Evolutionary conservation across 176 grass and related monocot species (phyloP).

Genomic region (Dactylis glomerata): DNA sequence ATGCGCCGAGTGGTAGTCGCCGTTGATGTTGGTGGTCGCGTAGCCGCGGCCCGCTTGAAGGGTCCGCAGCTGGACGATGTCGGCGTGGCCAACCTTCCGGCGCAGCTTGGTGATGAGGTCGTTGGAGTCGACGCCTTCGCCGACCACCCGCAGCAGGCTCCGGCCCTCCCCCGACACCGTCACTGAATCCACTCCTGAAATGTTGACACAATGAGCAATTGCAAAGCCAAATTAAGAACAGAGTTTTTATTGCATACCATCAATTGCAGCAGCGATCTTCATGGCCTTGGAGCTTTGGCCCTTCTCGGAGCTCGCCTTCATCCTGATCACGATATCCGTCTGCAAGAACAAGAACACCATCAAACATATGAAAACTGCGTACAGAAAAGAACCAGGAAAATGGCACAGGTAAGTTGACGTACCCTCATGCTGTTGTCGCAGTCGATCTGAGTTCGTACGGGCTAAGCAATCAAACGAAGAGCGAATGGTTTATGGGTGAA

Average conservation of each 20-base stretch:
- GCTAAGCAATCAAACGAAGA: background rate
- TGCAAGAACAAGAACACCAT: background rate
- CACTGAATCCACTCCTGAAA: slow-evolving; percentile 44
- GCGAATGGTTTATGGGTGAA: background rate
- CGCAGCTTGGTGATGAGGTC: slow-evolving; percentile 35
- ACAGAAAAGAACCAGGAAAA: background rate
- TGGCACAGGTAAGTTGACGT: background rate
- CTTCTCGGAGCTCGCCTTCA: slow-evolving; percentile 24
- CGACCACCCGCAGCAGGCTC: slow-evolving; percentile 37
- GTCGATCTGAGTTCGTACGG: background rate
- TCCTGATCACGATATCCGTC: slow-evolving; percentile 41
- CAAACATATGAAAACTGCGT: no score
- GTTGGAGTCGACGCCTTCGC: slow-evolving; percentile 48
- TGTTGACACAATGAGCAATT: background rate
- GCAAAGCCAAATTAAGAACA: background rate
- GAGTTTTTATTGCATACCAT: background rate
- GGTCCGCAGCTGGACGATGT: slow-evolving; percentile 45
- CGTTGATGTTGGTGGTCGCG: background rate
- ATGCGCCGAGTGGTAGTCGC: background rate
- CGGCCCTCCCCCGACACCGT: slow-evolving; percentile 30
- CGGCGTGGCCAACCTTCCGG: slow-evolving; percentile 35
- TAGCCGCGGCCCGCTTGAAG: background rate
- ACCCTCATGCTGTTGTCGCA: slow-evolving; percentile 18
- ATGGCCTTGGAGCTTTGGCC: slow-evolving; percentile 32
- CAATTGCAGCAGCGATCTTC: slow-evolving; percentile 30